Evolutionary conservation across 192 early-diverging fungal species (phyloP), one percentile per base, ranked within the genome.

Genomic region (Rhizoclosmatium globosum): DNA sequence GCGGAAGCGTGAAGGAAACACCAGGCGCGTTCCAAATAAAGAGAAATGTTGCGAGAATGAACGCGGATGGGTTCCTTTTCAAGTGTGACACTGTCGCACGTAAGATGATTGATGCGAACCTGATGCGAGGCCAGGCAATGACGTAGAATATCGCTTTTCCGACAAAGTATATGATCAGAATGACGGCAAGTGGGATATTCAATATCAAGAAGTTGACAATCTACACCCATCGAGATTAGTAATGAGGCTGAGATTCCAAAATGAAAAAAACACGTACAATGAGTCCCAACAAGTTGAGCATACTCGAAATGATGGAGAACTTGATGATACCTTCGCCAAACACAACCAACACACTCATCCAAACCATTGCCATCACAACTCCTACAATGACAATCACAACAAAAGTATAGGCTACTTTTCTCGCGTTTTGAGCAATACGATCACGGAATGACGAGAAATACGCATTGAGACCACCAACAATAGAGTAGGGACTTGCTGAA

Each of bases 301-400:
- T n/a, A 15, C 41, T 48, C n/a, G 13, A 45, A 39, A 77, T 19
- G 47, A 77, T 68, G n/a, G 46, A 56, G 11, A 69, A 77, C 23
- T 31, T n/a, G 53, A 77, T 77, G 65, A 77, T 48, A 4, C 76
- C 76, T 53, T 77, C 76, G 4, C 76, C 76, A 77, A 77, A 77
- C 9, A 69, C 15, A 50, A 56, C 47, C 47, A 77, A 47, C 15
- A 68, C 66, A 19, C 66, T 45, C 76, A 77, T 77, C 76, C 76
- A 77, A 38, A 77, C 50, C 13, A 21, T 23, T 11, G 76, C 76
- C 62, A 77, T 68, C 2, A 9, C 64, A 47, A 77, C 65, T 57
- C 65, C 76, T 41, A 47, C 50, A 3, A 23, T 39, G 13, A 68
- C 45, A 69, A 77, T 50, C 15, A 70, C 45, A 13, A 70, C n/a